Percentiles rank a stretch among this genome's conserved stretches.
phyloP scores from a whole-genome alignment of 2,329 filamentous ascomycete genomes.

The Aureobasidium namibiae region DNA sequence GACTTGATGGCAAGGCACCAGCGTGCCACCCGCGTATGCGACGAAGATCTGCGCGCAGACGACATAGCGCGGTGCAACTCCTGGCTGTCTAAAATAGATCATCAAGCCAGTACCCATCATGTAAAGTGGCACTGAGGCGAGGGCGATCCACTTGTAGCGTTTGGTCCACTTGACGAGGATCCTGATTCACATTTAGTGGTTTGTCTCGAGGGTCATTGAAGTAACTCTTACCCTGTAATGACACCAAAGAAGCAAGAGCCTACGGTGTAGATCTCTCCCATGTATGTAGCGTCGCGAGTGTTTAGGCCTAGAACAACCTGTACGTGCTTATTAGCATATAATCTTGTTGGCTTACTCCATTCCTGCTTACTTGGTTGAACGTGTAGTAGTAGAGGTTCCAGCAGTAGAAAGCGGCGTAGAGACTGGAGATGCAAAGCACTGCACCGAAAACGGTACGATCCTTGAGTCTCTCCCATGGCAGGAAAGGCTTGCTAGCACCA shows the following conservation, averaged over 20 bases:
- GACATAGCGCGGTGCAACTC: conserved; percentile 40
- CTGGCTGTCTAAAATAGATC: conserved; percentile 29
- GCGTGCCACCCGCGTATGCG: conserved; percentile 43
- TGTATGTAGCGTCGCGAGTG: conserved; percentile 3
- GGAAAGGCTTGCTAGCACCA: conserved; percentile 48
- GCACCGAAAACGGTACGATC: conserved; percentile 44
- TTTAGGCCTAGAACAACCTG: neutral
- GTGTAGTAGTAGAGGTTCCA: conserved; percentile 32
- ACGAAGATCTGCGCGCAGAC: conserved; percentile 51
- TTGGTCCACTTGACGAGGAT: conserved; percentile 39
- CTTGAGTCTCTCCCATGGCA: conserved; percentile 45
- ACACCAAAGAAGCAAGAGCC: conserved; percentile 37
- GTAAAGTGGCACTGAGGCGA: conserved; percentile 24
- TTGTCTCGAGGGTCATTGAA: neutral
- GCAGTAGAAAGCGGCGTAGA: conserved; percentile 42
- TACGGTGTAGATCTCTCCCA: conserved; percentile 27
- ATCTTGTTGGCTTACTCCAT: fast-evolving
- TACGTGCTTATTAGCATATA: neutral
- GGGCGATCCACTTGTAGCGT: conserved; percentile 40
- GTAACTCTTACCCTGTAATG: conserved; percentile 31
- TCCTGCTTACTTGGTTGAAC: neutral
- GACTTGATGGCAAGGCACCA: conserved; percentile 49
- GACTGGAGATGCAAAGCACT: conserved; percentile 29
- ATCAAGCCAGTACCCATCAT: conserved; percentile 27
- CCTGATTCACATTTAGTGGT: neutral